These are phyloP conservation scores for Tulasnella sp. DNA, from an alignment of 768 basidiomycete genomes.

Conservation along the genomic window DNA sequence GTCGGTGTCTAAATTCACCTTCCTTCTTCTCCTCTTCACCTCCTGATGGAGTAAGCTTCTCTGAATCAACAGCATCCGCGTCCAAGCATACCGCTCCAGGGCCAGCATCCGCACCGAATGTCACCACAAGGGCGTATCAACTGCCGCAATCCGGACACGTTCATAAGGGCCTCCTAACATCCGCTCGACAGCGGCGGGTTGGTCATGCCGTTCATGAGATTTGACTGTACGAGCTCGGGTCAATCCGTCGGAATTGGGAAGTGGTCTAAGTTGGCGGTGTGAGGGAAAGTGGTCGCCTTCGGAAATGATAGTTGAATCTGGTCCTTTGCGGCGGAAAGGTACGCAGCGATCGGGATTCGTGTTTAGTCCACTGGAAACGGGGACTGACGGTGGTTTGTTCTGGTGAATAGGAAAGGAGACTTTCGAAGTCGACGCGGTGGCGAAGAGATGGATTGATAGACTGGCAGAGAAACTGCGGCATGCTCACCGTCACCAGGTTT, in stretches of 20 bases:
- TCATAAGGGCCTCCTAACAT: constrained; percentile 66
- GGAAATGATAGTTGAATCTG: constrained; percentile 55
- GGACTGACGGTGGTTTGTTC: not conserved
- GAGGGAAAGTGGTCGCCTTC: not conserved
- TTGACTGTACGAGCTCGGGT: constrained; percentile 69
- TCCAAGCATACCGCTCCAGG: not conserved
- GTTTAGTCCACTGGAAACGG: not conserved
- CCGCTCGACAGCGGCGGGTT: constrained; percentile 64
- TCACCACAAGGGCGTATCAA: constrained; percentile 50
- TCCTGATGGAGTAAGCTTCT: constrained; percentile 6
- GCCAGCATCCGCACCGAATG: not conserved
- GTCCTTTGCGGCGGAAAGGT: constrained; percentile 67
- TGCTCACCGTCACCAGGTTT: not conserved
- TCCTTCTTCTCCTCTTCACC: constrained; percentile 37
- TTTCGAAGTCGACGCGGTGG: constrained; percentile 68
- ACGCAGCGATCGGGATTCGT: constrained; percentile 41
- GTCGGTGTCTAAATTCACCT: constrained; percentile 37
- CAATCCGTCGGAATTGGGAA: constrained; percentile 64
- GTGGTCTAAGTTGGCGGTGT: constrained; percentile 62
- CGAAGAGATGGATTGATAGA: constrained; percentile 68
- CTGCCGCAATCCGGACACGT: constrained; percentile 39
- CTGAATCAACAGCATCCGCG: not conserved
- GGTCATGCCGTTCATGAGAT: constrained; percentile 64
- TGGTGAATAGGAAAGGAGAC: constrained; percentile 57
- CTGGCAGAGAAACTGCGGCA: constrained; percentile 56